Evolutionary conservation across 78 protist genomes (phyloP).

Genomic region (Dictyostelium firmibasis): DNA sequence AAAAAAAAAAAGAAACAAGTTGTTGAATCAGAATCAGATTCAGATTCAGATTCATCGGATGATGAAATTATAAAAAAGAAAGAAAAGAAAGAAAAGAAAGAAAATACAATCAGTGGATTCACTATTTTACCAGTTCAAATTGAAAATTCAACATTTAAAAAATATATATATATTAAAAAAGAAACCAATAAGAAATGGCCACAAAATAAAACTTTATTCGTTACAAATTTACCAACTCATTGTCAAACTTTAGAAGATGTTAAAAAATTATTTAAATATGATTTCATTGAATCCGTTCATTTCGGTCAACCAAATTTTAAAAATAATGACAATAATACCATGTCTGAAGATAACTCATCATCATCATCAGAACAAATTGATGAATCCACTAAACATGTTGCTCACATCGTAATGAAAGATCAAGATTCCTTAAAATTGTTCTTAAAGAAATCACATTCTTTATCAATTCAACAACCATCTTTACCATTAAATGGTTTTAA

Average conservation of each 20-base stretch:
- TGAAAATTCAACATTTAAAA: not conserved
- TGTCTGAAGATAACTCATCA: not conserved
- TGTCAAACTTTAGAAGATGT: slow-evolving; percentile 7
- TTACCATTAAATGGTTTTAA: slow-evolving; percentile 24
- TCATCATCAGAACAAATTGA: not conserved
- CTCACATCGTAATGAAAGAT: slow-evolving; percentile 51
- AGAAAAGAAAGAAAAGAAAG: not conserved
- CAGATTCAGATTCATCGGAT: not conserved
- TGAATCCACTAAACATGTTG: not conserved
- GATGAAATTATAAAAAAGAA: not conserved
- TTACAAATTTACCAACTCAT: slow-evolving; percentile 35
- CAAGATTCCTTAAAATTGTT: slow-evolving; percentile 20
- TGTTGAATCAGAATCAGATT: not conserved
- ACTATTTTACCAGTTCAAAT: slow-evolving; percentile 34
- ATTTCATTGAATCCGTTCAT: slow-evolving; percentile 22
- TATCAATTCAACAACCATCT: slow-evolving; percentile 27
- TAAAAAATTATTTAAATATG: slow-evolving; percentile 36
- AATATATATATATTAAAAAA: slow-evolving; percentile 58
- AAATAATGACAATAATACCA: not conserved
- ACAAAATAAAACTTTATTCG: slow-evolving; percentile 26
- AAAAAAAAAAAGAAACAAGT: not conserved
- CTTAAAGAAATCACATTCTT: not conserved
- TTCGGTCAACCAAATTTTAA: not conserved
- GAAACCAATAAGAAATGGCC: slow-evolving; percentile 76
- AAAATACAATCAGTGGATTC: slow-evolving; percentile 51